phyloP scores from a whole-genome alignment of 1,284 basidiomycete species.

The Wallemia mellicola region DNA sequence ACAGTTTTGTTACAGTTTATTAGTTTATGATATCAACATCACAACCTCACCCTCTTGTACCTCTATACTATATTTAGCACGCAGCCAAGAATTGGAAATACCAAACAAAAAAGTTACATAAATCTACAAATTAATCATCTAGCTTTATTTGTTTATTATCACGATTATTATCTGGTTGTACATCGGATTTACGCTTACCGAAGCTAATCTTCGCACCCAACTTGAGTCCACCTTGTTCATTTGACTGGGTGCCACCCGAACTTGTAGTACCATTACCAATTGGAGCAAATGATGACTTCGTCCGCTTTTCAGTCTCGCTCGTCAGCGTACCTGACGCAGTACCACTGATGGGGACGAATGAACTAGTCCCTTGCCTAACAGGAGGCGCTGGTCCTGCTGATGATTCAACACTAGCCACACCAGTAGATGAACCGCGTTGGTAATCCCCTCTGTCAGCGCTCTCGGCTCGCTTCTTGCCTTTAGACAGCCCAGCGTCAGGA shows the following conservation, averaged over 20 bases:
- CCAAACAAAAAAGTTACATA: background rate
- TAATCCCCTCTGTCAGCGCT: background rate
- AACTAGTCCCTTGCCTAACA: too few species aligned
- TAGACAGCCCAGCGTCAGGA: background rate
- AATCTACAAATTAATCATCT: background rate
- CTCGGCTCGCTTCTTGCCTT: background rate
- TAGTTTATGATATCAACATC: too few species aligned
- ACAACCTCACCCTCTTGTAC: too few species aligned
- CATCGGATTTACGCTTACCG: background rate
- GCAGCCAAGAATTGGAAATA: too few species aligned
- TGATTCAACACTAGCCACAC: too few species aligned
- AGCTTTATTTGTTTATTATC: background rate
- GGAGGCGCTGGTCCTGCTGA: too few species aligned
- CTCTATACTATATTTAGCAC: too few species aligned
- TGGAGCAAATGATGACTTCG: background rate
- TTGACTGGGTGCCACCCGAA: background rate
- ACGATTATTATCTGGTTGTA: background rate
- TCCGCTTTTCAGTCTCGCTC: background rate
- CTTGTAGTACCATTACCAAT: background rate
- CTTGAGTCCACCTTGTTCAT: background rate
- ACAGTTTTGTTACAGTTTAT: too few species aligned
- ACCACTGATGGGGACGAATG: background rate
- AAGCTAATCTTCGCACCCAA: background rate
- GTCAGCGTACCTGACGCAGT: background rate
- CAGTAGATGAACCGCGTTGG: background rate